These are phyloP conservation scores for Cyberlindnera mississippiensis DNA, from an alignment of 805 yeast genomes.

Conservation along the genomic window DNA sequence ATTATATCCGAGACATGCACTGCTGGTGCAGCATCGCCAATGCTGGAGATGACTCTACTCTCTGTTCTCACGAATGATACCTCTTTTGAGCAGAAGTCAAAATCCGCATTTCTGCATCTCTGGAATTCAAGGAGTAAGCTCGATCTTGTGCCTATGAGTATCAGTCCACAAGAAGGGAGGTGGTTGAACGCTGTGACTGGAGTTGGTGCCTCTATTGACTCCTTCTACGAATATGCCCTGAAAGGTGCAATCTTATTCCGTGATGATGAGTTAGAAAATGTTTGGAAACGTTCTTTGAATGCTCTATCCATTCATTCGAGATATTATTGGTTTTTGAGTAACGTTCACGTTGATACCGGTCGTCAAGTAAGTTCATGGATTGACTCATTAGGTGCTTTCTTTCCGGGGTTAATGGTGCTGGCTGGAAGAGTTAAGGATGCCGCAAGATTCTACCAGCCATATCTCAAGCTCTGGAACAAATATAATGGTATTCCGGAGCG, in stretches of 20 bases:
- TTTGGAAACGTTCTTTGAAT: constrained; percentile 60
- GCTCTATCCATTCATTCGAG: constrained; percentile 54
- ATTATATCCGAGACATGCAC: constrained; percentile 69
- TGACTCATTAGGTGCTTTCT: constrained; percentile 83
- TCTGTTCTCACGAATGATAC: constrained; percentile 73
- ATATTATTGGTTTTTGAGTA: constrained; percentile 48
- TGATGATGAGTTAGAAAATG: constrained; percentile 43
- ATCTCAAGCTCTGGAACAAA: constrained; percentile 71
- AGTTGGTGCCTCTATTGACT: constrained; percentile 87
- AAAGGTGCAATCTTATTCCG: constrained; percentile 73
- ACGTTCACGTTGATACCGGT: constrained; percentile 55
- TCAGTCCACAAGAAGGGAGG: constrained; percentile 52
- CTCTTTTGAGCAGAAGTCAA: constrained; percentile 59
- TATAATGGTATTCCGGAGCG: constrained; percentile 86
- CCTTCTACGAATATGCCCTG: constrained; percentile 84
- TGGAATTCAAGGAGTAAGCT: constrained; percentile 65
- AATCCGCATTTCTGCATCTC: constrained; percentile 58
- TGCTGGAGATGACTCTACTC: constrained; percentile 73
- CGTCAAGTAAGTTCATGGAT: constrained; percentile 59
- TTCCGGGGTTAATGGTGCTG: constrained; percentile 79
- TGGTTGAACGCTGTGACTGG: constrained; percentile 68
- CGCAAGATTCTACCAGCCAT: constrained; percentile 53
- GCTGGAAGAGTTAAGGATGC: constrained; percentile 75
- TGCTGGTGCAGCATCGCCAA: constrained; percentile 82
- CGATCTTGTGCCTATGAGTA: constrained; percentile 73